Conservation (phyloP, 2,329 filamentous ascomycete genomes). For the Thielaviopsis populi region DNA sequence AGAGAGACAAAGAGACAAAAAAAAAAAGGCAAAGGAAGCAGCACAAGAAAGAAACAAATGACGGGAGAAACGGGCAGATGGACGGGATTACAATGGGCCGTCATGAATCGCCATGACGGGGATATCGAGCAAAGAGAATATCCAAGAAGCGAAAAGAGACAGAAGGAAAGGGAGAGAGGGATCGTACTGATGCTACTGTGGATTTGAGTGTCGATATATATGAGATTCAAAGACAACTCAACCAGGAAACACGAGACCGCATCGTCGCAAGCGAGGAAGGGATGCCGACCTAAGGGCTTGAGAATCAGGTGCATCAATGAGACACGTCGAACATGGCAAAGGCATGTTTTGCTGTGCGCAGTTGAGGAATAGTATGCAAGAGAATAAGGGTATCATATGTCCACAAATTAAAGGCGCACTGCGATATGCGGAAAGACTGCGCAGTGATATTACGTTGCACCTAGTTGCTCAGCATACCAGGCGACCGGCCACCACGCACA, state of each 20-base stretch:
- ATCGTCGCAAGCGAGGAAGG: background rate
- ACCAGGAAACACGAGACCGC: too few relatives aligned
- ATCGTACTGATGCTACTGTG: background rate
- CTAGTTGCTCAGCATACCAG: constrained; percentile 5
- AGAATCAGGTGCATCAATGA: background rate
- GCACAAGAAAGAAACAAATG: background rate
- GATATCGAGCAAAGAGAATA: constrained; percentile 9
- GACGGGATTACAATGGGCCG: constrained; percentile 7
- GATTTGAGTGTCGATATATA: background rate
- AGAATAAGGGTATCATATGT: background rate
- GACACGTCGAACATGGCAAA: background rate
- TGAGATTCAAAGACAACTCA: too few relatives aligned
- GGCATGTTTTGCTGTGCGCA: background rate
- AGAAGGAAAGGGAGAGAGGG: background rate
- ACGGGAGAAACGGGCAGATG: background rate
- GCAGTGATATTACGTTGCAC: background rate
- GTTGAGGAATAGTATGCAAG: background rate
- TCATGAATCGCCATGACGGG: constrained; percentile 3
- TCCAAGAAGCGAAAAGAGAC: constrained; percentile 1
- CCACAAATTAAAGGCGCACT: background rate
- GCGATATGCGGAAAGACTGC: background rate
- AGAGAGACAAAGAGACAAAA: constrained; percentile 15
- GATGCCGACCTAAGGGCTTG: background rate
- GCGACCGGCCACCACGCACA: constrained; percentile 11
- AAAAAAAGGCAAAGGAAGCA: background rate